Percentiles rank a stretch among this genome's conserved stretches.
These are phyloP conservation scores for Dendrocalamus latiflorus DNA, from an alignment of 202 grass and related monocot species.

Conservation along the genomic window DNA sequence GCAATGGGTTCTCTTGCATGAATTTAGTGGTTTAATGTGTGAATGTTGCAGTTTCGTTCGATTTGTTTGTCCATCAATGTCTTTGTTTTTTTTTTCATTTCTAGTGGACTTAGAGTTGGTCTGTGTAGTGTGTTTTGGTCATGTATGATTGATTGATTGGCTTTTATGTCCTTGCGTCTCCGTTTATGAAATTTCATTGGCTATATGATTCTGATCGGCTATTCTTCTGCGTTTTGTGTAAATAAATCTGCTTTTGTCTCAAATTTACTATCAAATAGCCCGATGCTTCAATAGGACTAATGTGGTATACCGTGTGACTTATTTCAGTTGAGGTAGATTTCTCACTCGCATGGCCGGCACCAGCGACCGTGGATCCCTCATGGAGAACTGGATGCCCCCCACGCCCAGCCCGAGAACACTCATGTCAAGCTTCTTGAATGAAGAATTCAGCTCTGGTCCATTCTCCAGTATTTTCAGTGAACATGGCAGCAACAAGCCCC, in stretches of 20 bases:
- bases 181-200: background rate
- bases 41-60: background rate
- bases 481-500: slow-evolving; percentile 21
- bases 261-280: background rate
- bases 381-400: slow-evolving; percentile 65
- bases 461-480: slow-evolving; percentile 49
- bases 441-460: slow-evolving; percentile 50
- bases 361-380: slow-evolving; percentile 42
- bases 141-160: background rate
- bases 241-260: background rate
- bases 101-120: background rate
- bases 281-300: slow-evolving; percentile 21
- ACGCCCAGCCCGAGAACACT: slow-evolving; percentile 77
- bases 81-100: background rate
- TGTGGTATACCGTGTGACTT: background rate
- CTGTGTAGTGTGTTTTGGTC: background rate
- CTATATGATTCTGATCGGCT: background rate
- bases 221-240: background rate
- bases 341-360: slow-evolving; percentile 30
- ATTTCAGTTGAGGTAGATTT: slow-evolving; percentile 40
- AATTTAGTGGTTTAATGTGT: background rate
- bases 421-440: slow-evolving; percentile 66
- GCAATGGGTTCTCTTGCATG: background rate
- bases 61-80: background rate
- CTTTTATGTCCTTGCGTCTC: background rate